Evolutionary conservation across 306 rosid genomes (phyloP).

Genomic region (Sphenostylis stenocarpa): DNA sequence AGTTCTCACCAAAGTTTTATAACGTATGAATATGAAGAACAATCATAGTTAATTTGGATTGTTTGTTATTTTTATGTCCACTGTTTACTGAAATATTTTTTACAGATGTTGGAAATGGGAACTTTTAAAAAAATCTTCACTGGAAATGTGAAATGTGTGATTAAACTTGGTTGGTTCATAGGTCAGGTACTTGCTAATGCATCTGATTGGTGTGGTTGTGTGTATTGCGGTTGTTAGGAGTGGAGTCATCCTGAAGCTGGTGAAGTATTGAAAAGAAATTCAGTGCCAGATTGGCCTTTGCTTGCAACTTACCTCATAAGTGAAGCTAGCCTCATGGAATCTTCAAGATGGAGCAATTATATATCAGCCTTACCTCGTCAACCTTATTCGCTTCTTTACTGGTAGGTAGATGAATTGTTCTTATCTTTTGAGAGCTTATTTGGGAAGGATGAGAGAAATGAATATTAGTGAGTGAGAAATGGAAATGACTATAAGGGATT

Average conservation of each 20-base stretch:
- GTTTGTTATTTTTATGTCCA: background rate
- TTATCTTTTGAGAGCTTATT: slow-evolving; percentile 18
- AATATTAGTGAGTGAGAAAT: background rate
- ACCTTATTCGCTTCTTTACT: slow-evolving; percentile 93
- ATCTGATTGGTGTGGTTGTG: slow-evolving; percentile 8
- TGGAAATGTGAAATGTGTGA: background rate
- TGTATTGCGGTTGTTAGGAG: slow-evolving; percentile 48
- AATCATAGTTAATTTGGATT: background rate
- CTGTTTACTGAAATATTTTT: background rate
- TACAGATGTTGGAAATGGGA: background rate
- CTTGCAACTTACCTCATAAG: slow-evolving; percentile 91
- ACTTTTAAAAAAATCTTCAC: background rate
- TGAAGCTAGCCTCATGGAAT: slow-evolving; percentile 77
- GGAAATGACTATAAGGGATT: background rate
- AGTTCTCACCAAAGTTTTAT: background rate
- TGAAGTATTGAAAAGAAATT: slow-evolving; percentile 62
- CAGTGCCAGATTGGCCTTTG: slow-evolving; percentile 96
- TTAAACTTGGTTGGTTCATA: background rate
- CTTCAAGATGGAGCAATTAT: slow-evolving; percentile 91
- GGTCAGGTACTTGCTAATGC: background rate
- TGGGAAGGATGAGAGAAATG: slow-evolving; percentile 1
- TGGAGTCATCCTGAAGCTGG: slow-evolving; percentile 83
- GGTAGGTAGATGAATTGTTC: slow-evolving; percentile 64
- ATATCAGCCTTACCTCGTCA: slow-evolving; percentile 92
- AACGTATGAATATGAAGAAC: background rate